phyloP scores from a whole-genome alignment of 441 rosid species.

The Melastoma candidum region DNA sequence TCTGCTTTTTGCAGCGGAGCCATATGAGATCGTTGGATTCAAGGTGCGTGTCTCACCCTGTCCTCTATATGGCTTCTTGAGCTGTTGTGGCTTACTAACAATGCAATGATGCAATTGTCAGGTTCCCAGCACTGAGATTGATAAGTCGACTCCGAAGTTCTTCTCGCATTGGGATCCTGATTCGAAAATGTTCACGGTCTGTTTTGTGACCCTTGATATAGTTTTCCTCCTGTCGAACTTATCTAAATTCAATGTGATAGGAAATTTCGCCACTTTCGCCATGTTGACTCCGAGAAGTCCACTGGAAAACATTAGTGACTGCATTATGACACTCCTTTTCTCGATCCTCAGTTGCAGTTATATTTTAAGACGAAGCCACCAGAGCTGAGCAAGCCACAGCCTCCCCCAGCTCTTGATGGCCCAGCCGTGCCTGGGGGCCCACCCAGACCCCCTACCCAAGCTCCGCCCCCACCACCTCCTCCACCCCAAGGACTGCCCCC shows the following conservation, averaged over 20 bases:
- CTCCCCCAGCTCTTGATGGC: conserved; percentile 51
- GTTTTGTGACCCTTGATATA: conserved; percentile 15
- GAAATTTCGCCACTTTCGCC: neutral
- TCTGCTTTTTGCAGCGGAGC: conserved; percentile 91
- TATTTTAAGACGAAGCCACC: conserved; percentile 76
- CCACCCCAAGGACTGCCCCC: conserved; percentile 56
- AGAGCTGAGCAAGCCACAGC: conserved; percentile 61
- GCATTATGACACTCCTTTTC: neutral
- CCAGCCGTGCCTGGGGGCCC: conserved; percentile 51
- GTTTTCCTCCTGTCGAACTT: neutral
- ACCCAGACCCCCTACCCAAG: conserved; percentile 52
- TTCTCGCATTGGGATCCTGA: conserved; percentile 99
- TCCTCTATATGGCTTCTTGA: neutral
- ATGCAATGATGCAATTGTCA: conserved; percentile 15
- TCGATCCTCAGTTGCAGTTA: conserved; percentile 58
- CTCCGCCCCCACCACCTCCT: conserved; percentile 52
- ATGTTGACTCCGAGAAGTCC: neutral
- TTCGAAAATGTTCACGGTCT: conserved; percentile 93
- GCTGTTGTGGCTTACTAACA: neutral
- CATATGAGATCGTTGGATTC: conserved; percentile 91
- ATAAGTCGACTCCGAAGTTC: conserved; percentile 92
- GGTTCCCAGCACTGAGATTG: conserved; percentile 99
- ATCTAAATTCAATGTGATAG: neutral
- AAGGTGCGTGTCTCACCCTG: conserved; percentile 38
- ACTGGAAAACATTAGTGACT: neutral